Conservation (phyloP, 192 early-diverging fungal species). For the Backusella westeae region DNA sequence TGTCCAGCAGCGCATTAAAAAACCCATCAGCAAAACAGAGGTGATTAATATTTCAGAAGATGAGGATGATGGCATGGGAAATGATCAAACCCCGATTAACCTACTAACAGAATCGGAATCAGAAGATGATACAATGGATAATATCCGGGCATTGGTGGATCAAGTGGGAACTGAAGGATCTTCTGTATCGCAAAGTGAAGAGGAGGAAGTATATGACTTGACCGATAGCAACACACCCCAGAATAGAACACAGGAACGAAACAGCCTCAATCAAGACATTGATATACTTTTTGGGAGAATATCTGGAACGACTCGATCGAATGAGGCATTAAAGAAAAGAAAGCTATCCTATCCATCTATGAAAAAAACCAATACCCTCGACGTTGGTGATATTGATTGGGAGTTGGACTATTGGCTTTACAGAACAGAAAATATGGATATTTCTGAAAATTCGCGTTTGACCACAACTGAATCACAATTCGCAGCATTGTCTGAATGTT, state of each 20-base stretch:
- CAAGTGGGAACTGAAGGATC: background rate
- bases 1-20: slow-evolving; percentile 1
- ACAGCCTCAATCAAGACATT: background rate
- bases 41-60: background rate
- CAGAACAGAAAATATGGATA: slow-evolving; percentile 13
- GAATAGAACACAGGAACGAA: background rate
- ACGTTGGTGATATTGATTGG: slow-evolving; percentile 29
- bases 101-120: background rate
- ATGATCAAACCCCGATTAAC: background rate
- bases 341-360: background rate
- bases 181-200: background rate
- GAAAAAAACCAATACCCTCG: background rate
- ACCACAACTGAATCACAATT: background rate
- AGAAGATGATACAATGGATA: slow-evolving; percentile 5
- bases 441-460: slow-evolving; percentile 2
- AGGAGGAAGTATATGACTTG: background rate
- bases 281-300: background rate
- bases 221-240: background rate
- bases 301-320: background rate
- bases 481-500: background rate
- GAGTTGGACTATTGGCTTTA: slow-evolving; percentile 20
- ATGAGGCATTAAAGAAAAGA: background rate
- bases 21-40: background rate
- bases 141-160: background rate
- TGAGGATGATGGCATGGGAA: background rate